Percentiles rank a stretch among this genome's conserved stretches.
Evolutionary conservation across 2,329 filamentous ascomycete species (phyloP).

Genomic region (Nemania abortiva): DNA sequence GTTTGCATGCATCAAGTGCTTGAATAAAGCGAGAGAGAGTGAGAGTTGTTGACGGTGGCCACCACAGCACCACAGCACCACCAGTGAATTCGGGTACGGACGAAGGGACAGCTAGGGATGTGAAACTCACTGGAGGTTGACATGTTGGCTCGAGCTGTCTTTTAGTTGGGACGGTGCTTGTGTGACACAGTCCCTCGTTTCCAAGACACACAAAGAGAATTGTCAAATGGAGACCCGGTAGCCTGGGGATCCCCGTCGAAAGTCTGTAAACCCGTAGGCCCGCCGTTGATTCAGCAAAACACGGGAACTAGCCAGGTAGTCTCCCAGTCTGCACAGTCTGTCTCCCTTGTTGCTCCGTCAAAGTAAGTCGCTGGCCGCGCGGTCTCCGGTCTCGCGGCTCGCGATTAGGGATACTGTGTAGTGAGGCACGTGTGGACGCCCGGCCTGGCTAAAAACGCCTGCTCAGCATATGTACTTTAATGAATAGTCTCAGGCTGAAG

Average conservation of each 20-base stretch:
- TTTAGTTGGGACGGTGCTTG: constrained; percentile 15
- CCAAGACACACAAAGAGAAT: constrained; percentile 18
- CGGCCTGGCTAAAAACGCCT: constrained; percentile 2
- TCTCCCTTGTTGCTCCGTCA: constrained; percentile 6
- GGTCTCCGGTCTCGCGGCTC: constrained; percentile 26
- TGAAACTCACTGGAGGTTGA: constrained; percentile 38
- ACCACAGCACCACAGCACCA: not conserved
- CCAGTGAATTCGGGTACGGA: not conserved
- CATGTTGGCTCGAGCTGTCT: constrained; percentile 31
- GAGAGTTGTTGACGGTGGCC: constrained; percentile 8
- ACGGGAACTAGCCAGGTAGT: constrained; percentile 7
- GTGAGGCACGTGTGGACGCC: not conserved
- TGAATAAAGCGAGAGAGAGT: not conserved
- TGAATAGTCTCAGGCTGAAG: not conserved
- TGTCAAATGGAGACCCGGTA: constrained; percentile 33
- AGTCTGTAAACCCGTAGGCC: not conserved
- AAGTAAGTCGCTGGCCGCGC: constrained; percentile 26
- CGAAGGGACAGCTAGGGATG: constrained; percentile 19
- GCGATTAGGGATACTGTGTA: not conserved
- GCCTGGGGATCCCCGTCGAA: constrained; percentile 36
- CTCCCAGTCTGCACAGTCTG: not conserved
- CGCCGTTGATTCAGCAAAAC: constrained; percentile 27
- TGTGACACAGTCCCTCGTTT: constrained; percentile 32
- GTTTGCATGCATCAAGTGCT: not conserved
- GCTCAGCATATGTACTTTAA: constrained; percentile 7